A percentile compares a stretch with the other conserved stretches of the same genome.
Evolutionary conservation across 163 green algal genomes (phyloP).

Genomic region (Chlamydomonas reinhardtii): DNA sequence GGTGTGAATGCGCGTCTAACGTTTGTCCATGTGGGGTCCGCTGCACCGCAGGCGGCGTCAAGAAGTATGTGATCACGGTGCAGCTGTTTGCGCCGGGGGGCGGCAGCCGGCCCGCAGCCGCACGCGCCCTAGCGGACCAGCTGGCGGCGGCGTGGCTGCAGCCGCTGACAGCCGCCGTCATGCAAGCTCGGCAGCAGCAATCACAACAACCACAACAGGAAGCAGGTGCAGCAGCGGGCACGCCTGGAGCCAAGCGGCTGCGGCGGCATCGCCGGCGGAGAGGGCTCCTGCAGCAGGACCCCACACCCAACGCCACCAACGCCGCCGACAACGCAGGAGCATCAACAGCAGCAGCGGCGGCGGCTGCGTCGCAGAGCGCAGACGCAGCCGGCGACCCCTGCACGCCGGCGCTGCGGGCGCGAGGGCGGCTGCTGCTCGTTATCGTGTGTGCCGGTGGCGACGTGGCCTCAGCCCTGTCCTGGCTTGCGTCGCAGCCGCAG

Average conservation of each 20-base stretch:
- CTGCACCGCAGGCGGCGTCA: neutral
- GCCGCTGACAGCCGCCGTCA: neutral
- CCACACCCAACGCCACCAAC: neutral
- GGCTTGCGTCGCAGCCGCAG: constrained; percentile 53
- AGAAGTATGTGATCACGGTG: constrained; percentile 17
- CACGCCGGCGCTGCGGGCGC: neutral
- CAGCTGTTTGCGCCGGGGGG: neutral
- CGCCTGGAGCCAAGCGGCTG: no score
- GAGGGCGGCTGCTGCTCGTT: constrained; percentile 1
- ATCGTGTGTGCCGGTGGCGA: neutral
- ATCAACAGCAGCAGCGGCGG: neutral
- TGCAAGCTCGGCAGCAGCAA: no score
- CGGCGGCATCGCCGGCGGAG: no score
- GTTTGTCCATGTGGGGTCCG: no score
- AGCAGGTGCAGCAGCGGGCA: no score
- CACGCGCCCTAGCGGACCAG: neutral
- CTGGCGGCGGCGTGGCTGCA: neutral
- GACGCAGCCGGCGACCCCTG: neutral
- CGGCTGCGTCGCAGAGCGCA: neutral
- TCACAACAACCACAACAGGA: no score
- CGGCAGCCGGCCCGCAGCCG: neutral
- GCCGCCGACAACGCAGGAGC: no score
- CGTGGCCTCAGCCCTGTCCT: constrained; percentile 54
- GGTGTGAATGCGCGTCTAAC: neutral
- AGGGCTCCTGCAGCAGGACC: neutral